phyloP scores from a whole-genome alignment of 257 asterid genomes.

The Solanum chiquidenum region DNA sequence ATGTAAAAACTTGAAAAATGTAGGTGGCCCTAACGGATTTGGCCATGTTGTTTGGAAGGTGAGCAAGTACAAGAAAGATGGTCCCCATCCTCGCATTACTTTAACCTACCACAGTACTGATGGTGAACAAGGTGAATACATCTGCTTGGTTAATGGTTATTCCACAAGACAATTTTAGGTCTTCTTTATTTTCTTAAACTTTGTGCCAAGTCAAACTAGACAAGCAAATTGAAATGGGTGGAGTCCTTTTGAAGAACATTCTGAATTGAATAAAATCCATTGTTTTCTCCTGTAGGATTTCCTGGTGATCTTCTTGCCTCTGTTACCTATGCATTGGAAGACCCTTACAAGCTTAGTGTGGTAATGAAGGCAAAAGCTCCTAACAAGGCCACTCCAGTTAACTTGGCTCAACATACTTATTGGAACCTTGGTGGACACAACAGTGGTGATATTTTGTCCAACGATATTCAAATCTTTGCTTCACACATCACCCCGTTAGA shows the following conservation, averaged over 20 bases:
- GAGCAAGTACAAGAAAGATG: background rate
- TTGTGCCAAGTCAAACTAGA: background rate
- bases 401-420: conserved; percentile 68
- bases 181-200: background rate
- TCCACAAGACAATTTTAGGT: background rate
- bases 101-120: conserved; percentile 2
- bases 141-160: background rate
- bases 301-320: conserved; percentile 48
- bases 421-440: conserved; percentile 81
- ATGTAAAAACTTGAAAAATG: background rate
- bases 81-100: background rate
- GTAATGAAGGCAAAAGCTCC: conserved; percentile 51
- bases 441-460: conserved; percentile 54
- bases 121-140: conserved; percentile 1
- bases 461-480: conserved; percentile 48
- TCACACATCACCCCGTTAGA: conserved; percentile 53
- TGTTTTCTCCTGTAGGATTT: conserved; percentile 2
- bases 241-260: background rate
- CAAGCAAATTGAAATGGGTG: background rate
- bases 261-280: background rate
- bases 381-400: conserved; percentile 70
- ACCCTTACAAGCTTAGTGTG: conserved; percentile 32
- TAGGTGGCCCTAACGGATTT: conserved; percentile 8
- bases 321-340: conserved; percentile 38
- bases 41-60: background rate